phyloP scores from a whole-genome alignment of 2,329 filamentous ascomycete species.

The Dothistroma pini region DNA sequence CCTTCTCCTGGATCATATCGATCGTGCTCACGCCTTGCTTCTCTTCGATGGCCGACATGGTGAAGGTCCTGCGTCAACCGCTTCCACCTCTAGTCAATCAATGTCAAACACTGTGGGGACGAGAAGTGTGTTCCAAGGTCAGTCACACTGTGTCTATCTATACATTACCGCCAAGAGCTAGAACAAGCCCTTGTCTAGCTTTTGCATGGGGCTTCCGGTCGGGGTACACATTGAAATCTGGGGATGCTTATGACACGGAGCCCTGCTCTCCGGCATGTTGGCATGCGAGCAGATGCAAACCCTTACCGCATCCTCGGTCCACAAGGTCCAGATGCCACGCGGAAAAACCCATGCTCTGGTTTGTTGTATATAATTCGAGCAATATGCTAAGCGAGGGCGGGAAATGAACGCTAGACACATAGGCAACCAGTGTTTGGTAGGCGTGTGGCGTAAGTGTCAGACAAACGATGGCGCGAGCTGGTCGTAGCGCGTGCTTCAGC shows the following conservation, averaged over 20 bases:
- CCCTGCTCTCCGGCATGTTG: conserved; percentile 4
- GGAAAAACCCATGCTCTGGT: neutral
- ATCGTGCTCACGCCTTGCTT: conserved; percentile 5
- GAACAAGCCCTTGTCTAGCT: neutral
- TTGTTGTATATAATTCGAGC: neutral
- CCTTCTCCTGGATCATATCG: conserved; percentile 6
- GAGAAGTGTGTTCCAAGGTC: neutral
- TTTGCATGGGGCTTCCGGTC: conserved; percentile 3
- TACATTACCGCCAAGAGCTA: neutral
- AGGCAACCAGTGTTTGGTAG: neutral
- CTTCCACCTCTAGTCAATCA: neutral
- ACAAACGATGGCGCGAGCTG: neutral
- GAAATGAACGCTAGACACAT: neutral
- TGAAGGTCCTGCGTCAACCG: neutral
- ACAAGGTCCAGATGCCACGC: neutral
- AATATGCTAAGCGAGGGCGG: conserved; percentile 3
- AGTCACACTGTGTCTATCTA: neutral
- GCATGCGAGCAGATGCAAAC: conserved; percentile 1
- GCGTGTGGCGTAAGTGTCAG: neutral
- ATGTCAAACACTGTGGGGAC: neutral
- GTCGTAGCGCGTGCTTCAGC: neutral
- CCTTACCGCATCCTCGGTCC: neutral
- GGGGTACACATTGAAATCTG: neutral
- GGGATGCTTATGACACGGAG: conserved; percentile 1
- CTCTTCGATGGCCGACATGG: conserved; percentile 8